Base-by-base conservation (phyloP, 2,329 filamentous ascomycete genomes). In the Macroventuria anomochaeta region DNA sequence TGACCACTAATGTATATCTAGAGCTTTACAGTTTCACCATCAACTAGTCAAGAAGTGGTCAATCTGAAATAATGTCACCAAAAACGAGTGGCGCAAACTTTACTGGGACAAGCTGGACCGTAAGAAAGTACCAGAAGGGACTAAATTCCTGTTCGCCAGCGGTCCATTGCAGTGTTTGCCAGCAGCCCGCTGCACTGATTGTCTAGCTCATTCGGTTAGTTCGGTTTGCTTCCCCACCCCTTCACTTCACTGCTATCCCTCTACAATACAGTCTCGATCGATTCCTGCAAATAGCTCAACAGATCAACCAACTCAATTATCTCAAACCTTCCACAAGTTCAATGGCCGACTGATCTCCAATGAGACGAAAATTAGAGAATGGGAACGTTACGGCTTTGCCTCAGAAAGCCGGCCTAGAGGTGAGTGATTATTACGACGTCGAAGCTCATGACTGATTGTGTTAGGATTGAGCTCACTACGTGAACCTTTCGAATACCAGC, bases 331-430 rank as follows among this genome's bases (percentile, higher is more conserved):
- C n/a, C n/a, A n/a, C n/a, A n/a, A 10, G 5, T 46, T 53, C 28
- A 40, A 53, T 20, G 32, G 26, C 10, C 18, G 11, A 11, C 5
- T 32, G 2, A 18, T 57, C 13, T 12, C 42, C 8, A 31, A 17
- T 6, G 54, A 49, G 28, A 39, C 23, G n/a, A 57, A 49, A 31
- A 28, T 20, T 28, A 38, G 44, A 37, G 43, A 49, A 33, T 53
- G 21, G 8, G 32, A 38, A 20, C 53, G 53, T 11, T 51, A 55
- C 20, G 11, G 21, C 2, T 31, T 34, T 13, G 38, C 33, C 12
- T 32, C 46, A 25, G 31, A 33, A 33, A 13, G 2, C 15, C 29
- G 20, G 7, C 28, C 40, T 34, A 5, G n/a, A 18, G 41, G 41
- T 44, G n/a, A n/a, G 23, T 4, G 18, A 7, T 21, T 12, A 43